A percentile compares a stretch with the other conserved stretches of the same genome.
These are phyloP conservation scores for Trichosporon sp. DNA, from an alignment of 1,284 basidiomycete species.

Conservation along the genomic window DNA sequence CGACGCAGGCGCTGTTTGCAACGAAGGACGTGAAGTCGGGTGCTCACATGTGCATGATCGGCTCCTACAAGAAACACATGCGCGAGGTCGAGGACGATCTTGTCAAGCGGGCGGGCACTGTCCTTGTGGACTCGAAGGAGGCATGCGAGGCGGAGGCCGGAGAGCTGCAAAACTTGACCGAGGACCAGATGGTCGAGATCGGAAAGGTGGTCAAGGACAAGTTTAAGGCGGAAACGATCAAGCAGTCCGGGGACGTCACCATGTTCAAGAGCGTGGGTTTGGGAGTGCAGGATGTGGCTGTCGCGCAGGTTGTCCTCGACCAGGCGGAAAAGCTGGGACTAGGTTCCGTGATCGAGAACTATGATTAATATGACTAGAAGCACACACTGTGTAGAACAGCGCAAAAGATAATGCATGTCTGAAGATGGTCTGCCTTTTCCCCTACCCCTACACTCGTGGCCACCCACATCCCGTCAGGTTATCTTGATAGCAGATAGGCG, in stretches of 20 bases:
- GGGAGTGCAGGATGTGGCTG: constrained; percentile 57
- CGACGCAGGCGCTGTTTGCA: constrained; percentile 68
- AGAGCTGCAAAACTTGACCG: constrained; percentile 61
- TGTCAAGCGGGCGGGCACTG: constrained; percentile 60
- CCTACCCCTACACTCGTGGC: too few relatives aligned
- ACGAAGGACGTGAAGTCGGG: constrained; percentile 61
- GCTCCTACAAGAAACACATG: constrained; percentile 75
- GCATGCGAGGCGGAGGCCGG: constrained; percentile 75
- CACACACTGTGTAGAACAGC: too few relatives aligned
- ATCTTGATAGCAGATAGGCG: constrained; percentile 14
- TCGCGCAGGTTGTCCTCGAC: constrained; percentile 49
- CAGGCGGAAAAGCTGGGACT: constrained; percentile 46
- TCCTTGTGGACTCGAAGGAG: constrained; percentile 72
- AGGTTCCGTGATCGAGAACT: constrained; percentile 44
- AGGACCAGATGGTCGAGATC: constrained; percentile 27
- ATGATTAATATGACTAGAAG: constrained; percentile 36
- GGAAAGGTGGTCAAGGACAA: constrained; percentile 25
- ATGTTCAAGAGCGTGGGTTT: constrained; percentile 57
- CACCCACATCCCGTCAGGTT: not conserved
- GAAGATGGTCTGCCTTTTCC: not conserved
- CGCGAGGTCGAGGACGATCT: constrained; percentile 69
- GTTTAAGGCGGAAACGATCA: constrained; percentile 12
- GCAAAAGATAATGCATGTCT: not conserved
- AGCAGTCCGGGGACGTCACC: constrained; percentile 40
- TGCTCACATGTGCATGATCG: constrained; percentile 73